phyloP scores from a whole-genome alignment of 2,329 filamentous ascomycete species.

The Fusarium sp. region DNA sequence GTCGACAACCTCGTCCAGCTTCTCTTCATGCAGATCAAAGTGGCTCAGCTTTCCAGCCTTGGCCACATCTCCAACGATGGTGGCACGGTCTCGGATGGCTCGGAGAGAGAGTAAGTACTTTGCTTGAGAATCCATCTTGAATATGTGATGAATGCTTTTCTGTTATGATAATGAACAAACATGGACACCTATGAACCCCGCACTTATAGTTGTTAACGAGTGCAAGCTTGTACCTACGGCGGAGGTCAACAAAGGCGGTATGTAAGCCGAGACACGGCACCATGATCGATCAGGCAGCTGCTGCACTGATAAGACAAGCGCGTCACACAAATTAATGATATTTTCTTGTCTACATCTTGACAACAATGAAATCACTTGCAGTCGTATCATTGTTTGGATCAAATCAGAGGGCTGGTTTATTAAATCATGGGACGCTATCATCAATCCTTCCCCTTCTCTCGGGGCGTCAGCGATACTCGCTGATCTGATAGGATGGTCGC shows the following conservation, averaged over 20 bases:
- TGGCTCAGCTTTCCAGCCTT: conserved; percentile 53
- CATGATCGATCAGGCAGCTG: not conserved
- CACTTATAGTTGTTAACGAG: not conserved
- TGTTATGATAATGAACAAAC: not conserved
- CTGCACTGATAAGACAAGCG: not conserved
- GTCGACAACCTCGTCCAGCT: conserved; percentile 53
- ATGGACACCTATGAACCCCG: not conserved
- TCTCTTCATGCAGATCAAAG: conserved; percentile 54
- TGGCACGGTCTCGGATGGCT: conserved; percentile 51
- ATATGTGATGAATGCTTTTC: not conserved
- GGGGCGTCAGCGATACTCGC: conserved; percentile 21
- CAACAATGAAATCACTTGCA: not conserved
- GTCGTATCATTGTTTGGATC: not conserved
- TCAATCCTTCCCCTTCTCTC: conserved; percentile 37
- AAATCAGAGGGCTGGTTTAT: conserved; percentile 25
- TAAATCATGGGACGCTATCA: conserved; percentile 32
- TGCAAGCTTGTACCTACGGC: not conserved
- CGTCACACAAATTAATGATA: not conserved
- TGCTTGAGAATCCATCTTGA: conserved; percentile 17
- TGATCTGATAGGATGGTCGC: conserved; percentile 9
- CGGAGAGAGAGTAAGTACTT: conserved; percentile 52
- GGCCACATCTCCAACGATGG: conserved; percentile 51
- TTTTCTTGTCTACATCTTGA: not conserved
- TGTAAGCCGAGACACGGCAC: not conserved
- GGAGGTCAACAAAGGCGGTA: not conserved